phyloP scores from a whole-genome alignment of 2,329 filamentous ascomycete species.

The Coleophoma cylindrospora region DNA sequence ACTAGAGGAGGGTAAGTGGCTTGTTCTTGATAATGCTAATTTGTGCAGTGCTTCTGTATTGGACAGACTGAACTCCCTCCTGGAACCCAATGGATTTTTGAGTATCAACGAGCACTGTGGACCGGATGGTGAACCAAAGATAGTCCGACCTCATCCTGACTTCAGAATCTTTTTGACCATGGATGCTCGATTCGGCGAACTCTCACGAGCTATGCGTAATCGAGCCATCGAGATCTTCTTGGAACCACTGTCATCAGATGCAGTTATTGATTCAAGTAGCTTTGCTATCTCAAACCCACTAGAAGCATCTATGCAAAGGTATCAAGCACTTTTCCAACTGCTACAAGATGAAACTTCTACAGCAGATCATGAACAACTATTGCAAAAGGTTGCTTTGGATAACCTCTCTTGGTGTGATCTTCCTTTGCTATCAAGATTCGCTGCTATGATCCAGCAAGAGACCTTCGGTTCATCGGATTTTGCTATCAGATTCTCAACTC shows the following conservation, averaged over 20 bases:
- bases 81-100: slow-evolving; percentile 83
- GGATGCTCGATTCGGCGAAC: slow-evolving; percentile 85
- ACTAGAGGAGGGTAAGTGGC: slow-evolving; percentile 80
- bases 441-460: slow-evolving; percentile 7
- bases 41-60: slow-evolving; percentile 92
- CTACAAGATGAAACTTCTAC: slow-evolving; percentile 5
- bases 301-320: slow-evolving; percentile 24
- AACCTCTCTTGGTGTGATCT: slow-evolving; percentile 26
- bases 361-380: slow-evolving; percentile 3
- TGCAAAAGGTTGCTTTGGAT: slow-evolving; percentile 21
- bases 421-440: slow-evolving; percentile 21
- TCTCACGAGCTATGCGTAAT: slow-evolving; percentile 96
- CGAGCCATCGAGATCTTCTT: slow-evolving; percentile 87
- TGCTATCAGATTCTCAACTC: background rate
- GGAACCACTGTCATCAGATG: slow-evolving; percentile 28
- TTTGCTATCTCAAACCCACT: slow-evolving; percentile 1
- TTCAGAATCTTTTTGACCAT: slow-evolving; percentile 94
- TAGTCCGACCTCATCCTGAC: slow-evolving; percentile 76
- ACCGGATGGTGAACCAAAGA: slow-evolving; percentile 71
- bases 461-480: background rate
- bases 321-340: slow-evolving; percentile 14
- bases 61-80: slow-evolving; percentile 87
- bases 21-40: slow-evolving; percentile 95
- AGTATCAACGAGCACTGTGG: slow-evolving; percentile 92
- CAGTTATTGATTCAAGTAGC: background rate